Conservation (phyloP, 2,329 filamentous ascomycete species). For the Alternaria infectoria region DNA sequence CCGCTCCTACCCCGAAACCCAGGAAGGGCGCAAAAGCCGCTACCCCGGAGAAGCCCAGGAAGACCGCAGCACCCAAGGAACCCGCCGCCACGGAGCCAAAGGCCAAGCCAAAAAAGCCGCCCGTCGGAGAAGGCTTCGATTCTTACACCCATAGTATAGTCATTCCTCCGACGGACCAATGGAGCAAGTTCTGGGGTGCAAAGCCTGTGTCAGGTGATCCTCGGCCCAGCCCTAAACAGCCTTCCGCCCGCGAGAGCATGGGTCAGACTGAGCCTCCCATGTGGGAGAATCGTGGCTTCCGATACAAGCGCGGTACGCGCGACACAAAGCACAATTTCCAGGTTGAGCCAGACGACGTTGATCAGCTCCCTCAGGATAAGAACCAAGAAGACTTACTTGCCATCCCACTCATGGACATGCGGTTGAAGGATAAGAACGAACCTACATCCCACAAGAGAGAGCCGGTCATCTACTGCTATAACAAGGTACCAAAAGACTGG, state of each 20-base stretch:
- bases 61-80: not conserved
- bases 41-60: not conserved
- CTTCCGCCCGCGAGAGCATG: conserved; percentile 26
- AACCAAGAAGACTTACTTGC: conserved; percentile 31
- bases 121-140: conserved; percentile 13
- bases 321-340: conserved; percentile 17
- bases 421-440: conserved; percentile 8
- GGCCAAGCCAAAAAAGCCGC: conserved; percentile 9
- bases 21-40: not conserved
- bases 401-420: conserved; percentile 39
- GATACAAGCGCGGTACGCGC: conserved; percentile 24
- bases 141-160: not conserved
- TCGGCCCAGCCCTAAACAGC: conserved; percentile 20
- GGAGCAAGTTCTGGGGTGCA: conserved; percentile 24
- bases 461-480: conserved; percentile 20
- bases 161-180: not conserved
- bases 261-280: conserved; percentile 26
- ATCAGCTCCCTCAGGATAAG: not conserved
- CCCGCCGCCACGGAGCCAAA: not conserved
- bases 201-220: conserved; percentile 23
- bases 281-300: conserved; percentile 37
- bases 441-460: conserved; percentile 7
- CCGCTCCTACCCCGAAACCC: not conserved
- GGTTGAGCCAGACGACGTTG: conserved; percentile 4
- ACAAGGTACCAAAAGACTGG: conserved; percentile 34